These are phyloP conservation scores for Plasmodium gonderi DNA, from an alignment of 169 alveolate genomes.

Conservation along the genomic window DNA sequence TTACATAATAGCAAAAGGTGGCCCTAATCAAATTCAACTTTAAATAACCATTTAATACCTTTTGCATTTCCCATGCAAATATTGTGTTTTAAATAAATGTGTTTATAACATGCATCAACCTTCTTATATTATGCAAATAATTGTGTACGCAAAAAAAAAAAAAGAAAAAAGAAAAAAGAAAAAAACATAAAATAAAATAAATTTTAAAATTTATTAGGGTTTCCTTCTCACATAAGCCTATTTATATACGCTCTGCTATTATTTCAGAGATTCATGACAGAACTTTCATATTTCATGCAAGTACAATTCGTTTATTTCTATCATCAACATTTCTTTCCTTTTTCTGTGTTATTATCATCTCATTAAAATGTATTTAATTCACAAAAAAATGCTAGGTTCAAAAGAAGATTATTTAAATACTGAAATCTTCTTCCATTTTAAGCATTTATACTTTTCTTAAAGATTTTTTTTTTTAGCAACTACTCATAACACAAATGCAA, in stretches of 20 bases:
- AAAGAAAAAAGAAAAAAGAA: neutral
- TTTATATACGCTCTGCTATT: neutral
- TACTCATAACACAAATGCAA: neutral
- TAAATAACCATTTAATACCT: neutral
- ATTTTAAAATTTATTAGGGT: neutral
- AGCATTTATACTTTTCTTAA: neutral
- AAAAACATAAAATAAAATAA: neutral
- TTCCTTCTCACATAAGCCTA: neutral
- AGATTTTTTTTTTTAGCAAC: neutral
- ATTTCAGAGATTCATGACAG: neutral
- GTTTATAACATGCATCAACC: neutral
- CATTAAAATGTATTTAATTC: neutral
- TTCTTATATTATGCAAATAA: neutral
- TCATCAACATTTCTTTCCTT: neutral
- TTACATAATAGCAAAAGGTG: neutral
- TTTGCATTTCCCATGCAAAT: neutral
- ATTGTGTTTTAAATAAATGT: neutral
- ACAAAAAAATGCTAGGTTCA: neutral
- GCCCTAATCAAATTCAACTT: neutral
- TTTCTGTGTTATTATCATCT: neutral
- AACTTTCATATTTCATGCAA: neutral
- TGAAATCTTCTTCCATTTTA: constrained; percentile 19
- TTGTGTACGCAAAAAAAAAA: neutral
- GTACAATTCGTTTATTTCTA: neutral
- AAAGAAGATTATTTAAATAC: neutral